Conservation (phyloP, 2,329 filamentous ascomycete genomes). For the Pseudonectria buxi region DNA sequence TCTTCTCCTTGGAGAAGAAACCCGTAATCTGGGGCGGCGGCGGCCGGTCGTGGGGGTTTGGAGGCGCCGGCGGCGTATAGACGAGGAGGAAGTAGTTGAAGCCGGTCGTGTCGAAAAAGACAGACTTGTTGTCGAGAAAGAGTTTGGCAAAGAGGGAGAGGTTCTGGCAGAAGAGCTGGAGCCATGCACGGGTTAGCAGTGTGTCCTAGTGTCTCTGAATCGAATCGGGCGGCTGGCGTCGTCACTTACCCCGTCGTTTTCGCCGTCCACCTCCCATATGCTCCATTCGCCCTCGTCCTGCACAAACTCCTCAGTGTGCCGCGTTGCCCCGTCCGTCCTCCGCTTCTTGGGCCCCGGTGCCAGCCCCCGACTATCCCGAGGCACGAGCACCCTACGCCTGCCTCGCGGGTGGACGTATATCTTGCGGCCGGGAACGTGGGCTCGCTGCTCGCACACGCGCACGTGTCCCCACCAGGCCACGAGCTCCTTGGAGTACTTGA, state of each 20-base stretch:
- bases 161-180: constrained; percentile 81
- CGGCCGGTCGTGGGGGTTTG: constrained; percentile 22
- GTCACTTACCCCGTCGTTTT: constrained; percentile 61
- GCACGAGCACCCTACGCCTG: constrained; percentile 32
- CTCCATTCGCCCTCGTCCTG: constrained; percentile 67
- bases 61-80: constrained; percentile 46
- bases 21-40: constrained; percentile 56
- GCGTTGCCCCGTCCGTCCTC: constrained; percentile 28
- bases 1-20: constrained; percentile 99
- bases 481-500: constrained; percentile 74
- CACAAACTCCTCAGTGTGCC: constrained; percentile 38
- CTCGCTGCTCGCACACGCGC: constrained; percentile 46
- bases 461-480: constrained; percentile 54
- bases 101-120: constrained; percentile 91
- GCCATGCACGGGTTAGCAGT: constrained; percentile 5
- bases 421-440: constrained; percentile 56
- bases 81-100: constrained; percentile 94
- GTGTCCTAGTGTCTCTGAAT: neutral
- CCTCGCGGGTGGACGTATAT: constrained; percentile 61
- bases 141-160: constrained; percentile 94
- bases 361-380: constrained; percentile 21
- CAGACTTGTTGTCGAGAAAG: constrained; percentile 95
- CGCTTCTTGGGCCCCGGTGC: constrained; percentile 31
- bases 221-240: neutral
- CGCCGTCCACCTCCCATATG: constrained; percentile 89